These are phyloP conservation scores for Porodaedalea pini DNA, from an alignment of 1,284 basidiomycete species.

Conservation along the genomic window DNA sequence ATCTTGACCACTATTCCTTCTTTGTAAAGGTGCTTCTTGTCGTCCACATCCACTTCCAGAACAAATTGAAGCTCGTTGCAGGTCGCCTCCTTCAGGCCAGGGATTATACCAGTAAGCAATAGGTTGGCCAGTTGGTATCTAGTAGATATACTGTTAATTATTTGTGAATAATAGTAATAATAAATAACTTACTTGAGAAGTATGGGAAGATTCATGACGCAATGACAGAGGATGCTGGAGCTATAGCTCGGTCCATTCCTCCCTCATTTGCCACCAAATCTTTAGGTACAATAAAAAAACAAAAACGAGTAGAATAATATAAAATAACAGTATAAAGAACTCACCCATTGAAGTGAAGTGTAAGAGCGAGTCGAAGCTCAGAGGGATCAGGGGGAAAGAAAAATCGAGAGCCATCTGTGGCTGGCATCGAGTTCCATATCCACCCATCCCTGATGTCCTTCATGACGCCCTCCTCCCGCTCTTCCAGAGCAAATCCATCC, in stretches of 20 bases:
- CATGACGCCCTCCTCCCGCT: background rate
- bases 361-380: constrained; percentile 11
- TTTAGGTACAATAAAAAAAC: too few species aligned
- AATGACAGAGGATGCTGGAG: constrained; percentile 11
- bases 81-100: constrained; percentile 20
- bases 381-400: constrained; percentile 12
- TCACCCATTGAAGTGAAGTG: constrained; percentile 19
- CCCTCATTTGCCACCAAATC: too few species aligned
- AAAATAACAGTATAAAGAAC: background rate
- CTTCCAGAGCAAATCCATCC: background rate
- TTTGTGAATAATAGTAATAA: too few species aligned
- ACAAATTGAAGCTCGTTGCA: constrained; percentile 19
- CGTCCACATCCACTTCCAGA: constrained; percentile 8
- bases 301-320: background rate
- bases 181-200: constrained; percentile 7
- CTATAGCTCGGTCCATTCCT: constrained; percentile 7
- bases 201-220: constrained; percentile 6
- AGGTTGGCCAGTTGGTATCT: constrained; percentile 21
- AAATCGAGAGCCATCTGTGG: constrained; percentile 18
- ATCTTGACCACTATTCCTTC: constrained; percentile 5
- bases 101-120: constrained; percentile 8
- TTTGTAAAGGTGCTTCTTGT: background rate
- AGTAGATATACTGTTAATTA: background rate
- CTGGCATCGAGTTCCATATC: constrained; percentile 19
- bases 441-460: constrained; percentile 13